Percentiles rank a stretch among this genome's conserved stretches.
These are phyloP conservation scores for Nicotiana paniculata DNA, from an alignment of 257 asterid species.

Conservation along the genomic window DNA sequence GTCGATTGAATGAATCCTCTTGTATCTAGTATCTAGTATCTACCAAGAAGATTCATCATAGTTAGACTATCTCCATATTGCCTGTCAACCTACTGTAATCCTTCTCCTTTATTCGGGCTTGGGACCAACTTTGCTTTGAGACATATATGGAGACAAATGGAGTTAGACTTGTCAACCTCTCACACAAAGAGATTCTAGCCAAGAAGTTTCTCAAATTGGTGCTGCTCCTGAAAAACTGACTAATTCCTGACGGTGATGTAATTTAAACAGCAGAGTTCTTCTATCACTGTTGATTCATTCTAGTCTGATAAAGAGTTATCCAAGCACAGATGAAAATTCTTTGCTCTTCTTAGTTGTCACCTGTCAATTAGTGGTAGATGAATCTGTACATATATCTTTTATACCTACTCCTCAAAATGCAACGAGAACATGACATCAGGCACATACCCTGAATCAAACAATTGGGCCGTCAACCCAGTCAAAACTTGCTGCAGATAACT, in stretches of 20 bases:
- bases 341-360: background rate
- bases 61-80: background rate
- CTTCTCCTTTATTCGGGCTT: background rate
- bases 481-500: conserved; percentile 20
- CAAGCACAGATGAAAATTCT: no score
- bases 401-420: conserved; percentile 6
- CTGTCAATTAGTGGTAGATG: background rate
- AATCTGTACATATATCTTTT: background rate
- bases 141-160: background rate
- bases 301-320: no score
- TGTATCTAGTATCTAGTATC: background rate
- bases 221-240: no score
- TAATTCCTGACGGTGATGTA: no score
- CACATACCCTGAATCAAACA: conserved; percentile 27
- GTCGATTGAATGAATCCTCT: background rate
- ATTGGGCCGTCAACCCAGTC: conserved; percentile 31
- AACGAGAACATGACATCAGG: conserved; percentile 20
- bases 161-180: background rate
- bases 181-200: background rate
- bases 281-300: no score
- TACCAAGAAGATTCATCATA: background rate
- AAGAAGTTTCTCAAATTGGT: background rate
- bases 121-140: background rate
- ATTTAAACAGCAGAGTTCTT: no score
- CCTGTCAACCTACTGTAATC: background rate